These are phyloP conservation scores for Pseudozyma sp. DNA, from an alignment of 1,284 basidiomycete genomes.

Conservation along the genomic window DNA sequence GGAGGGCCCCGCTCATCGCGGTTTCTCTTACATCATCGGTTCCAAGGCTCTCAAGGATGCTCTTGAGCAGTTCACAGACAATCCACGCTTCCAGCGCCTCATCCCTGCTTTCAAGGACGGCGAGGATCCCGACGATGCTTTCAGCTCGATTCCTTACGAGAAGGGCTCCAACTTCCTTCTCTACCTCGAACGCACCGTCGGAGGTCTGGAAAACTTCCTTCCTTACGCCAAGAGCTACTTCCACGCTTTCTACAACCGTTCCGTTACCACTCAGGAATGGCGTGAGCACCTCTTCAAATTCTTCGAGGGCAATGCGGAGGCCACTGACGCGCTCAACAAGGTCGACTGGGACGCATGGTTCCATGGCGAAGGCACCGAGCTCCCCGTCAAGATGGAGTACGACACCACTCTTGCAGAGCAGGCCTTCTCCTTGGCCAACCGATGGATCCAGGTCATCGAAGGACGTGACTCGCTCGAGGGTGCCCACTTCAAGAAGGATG, in stretches of 20 bases:
- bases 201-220: conserved; percentile 79
- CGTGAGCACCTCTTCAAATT: conserved; percentile 87
- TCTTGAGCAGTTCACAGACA: conserved; percentile 72
- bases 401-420: conserved; percentile 82
- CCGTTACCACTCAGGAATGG: conserved; percentile 90
- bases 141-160: conserved; percentile 78
- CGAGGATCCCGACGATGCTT: conserved; percentile 74
- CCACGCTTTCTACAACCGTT: conserved; percentile 74
- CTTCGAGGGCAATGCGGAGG: conserved; percentile 72
- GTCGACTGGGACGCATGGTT: conserved; percentile 85
- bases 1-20: conserved; percentile 77
- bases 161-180: conserved; percentile 80
- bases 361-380: conserved; percentile 80
- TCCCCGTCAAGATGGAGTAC: conserved; percentile 85
- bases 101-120: conserved; percentile 85
- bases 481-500: conserved; percentile 41
- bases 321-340: conserved; percentile 72
- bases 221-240: conserved; percentile 80
- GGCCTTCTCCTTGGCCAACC: conserved; percentile 76
- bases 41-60: conserved; percentile 80
- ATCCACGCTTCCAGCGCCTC: conserved; percentile 83
- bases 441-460: conserved; percentile 75
- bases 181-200: conserved; percentile 79
- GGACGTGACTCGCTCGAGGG: conserved; percentile 18
- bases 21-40: conserved; percentile 83